Base-by-base conservation (phyloP, 2,329 filamentous ascomycete genomes). In the Beauveria rudraprayagi region DNA sequence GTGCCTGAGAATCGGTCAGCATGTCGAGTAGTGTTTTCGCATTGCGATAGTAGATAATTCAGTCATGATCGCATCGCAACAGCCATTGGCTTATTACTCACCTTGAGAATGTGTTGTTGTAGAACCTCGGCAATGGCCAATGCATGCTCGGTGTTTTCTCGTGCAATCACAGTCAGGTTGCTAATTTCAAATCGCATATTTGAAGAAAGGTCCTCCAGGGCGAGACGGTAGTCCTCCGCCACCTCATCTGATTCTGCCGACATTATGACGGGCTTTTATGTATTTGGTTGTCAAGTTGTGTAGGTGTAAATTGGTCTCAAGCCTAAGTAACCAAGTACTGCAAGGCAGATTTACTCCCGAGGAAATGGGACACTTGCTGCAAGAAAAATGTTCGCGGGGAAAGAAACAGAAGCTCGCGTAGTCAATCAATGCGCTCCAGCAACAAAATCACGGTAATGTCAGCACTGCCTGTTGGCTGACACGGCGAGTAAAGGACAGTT, bases 131-230 rank as follows among this genome's bases (percentile, higher is more conserved):
- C 92, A 69, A 99, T 97, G 66, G 90, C 91, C 74, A 95, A 85
- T 41, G 94, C 94, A 79, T 97, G 90, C 76, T 96, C 92, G 66
- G 92, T 97, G 70, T 96, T 96, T 76, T 99, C 94, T 75, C 95
- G 91, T 63, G 94, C 94, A 76, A 99, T 97, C 73, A 96, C 87
- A 64, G 94, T 99, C 77, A 99, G 78, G 77, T 95, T 97, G 81
- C 90, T 93, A 75, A 99, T 99, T 77, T 97, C 93, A 76, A 91
- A 91, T 71, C 92, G 88, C 76, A 91, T 91, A 77, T 97, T 97
- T 72, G 87, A 84, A 66, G 89, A 90, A 70, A 99, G 82, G 75
- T 97, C 93, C 77, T 96, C 90, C 72, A 99, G 80, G 60, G 92
- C 94, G 71, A 91, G 90, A 73, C 89, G 90, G 78, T 96, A 99